Conservation (phyloP, 495 filamentous ascomycete species). For the Neurospora tetraspora region DNA sequence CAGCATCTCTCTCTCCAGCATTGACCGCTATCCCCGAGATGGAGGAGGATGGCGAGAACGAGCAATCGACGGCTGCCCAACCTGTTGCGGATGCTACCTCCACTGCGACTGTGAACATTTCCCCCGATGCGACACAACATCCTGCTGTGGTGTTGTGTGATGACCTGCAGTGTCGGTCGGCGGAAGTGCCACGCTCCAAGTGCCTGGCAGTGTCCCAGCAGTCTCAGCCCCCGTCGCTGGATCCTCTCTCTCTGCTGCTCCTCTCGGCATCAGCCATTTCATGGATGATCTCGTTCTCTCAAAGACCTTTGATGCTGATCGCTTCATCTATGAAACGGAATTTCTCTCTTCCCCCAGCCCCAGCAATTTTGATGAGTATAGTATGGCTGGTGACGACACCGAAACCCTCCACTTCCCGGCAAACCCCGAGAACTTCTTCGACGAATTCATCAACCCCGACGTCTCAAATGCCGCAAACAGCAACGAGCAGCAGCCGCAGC, state of each 20-base stretch:
- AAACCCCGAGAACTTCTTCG: slow-evolving; percentile 31
- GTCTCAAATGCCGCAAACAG: slow-evolving; percentile 27
- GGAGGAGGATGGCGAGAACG: slow-evolving; percentile 5
- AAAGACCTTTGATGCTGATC: slow-evolving; percentile 49
- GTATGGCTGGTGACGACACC: slow-evolving; percentile 69
- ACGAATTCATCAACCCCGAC: slow-evolving; percentile 41
- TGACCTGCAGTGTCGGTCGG: slow-evolving; percentile 99
- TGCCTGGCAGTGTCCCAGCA: slow-evolving; percentile 47
- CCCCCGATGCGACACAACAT: slow-evolving; percentile 97
- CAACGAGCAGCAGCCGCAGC: slow-evolving; percentile 22
- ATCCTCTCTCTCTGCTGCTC: slow-evolving; percentile 50
- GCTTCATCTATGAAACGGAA: slow-evolving; percentile 66
- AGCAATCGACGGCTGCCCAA: slow-evolving; percentile 11
- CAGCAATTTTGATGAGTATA: slow-evolving; percentile 68
- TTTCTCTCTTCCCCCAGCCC: slow-evolving; percentile 59
- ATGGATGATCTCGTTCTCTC: slow-evolving; percentile 54
- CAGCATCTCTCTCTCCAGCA: slow-evolving; percentile 43
- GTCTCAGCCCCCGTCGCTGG: slow-evolving; percentile 43
- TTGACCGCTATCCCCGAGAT: slow-evolving; percentile 36
- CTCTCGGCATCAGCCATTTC: slow-evolving; percentile 57
- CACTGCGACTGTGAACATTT: slow-evolving; percentile 38
- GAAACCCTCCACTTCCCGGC: slow-evolving; percentile 39
- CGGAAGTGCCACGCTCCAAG: slow-evolving; percentile 42
- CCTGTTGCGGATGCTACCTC: slow-evolving; percentile 17
- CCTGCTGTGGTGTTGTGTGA: slow-evolving; percentile 98